Base-by-base conservation (phyloP, 345 rosid species). In the Physaria fendleri region DNA sequence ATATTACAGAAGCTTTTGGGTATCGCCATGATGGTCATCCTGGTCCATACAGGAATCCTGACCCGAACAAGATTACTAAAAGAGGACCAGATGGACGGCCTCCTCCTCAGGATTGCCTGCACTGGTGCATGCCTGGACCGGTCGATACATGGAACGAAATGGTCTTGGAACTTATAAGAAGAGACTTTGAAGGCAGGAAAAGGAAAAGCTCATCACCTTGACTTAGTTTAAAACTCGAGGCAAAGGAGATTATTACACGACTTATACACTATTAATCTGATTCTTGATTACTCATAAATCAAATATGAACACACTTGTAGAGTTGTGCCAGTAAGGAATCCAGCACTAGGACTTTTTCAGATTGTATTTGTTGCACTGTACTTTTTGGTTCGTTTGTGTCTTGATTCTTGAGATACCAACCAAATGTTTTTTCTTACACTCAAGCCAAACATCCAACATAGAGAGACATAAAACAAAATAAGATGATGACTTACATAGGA, bases 111-210 rank as follows among this genome's bases (percentile, higher is more conserved):
- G 97, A 93, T 64, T 93, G 99, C 83, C 71, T 93, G 47, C 99
- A 93, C 74, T 93, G 99, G 99, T 93, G 97, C 85, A 89, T 93
- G 99, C 95, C 97, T 0, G 99, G 99, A 20, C 97, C 99, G 0
- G 91, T 93, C 0, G 99, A 93, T 66, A 82, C 83, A 21, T 93
- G 99, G 97, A 93, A 93, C 28, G 99, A 93, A 64, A 64, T 93
- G 42, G 95, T 89, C 62, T 81, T 93, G 21, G 99, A 93, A 69
- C 68, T 71, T 27, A 78, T 83, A 50, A 78, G 87, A 62, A 81
- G 90, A 77, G 95, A 93, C 54, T 63, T 59, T 6, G 89, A 83
- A 53, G 76, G 74, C 52, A 53, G 54, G 4, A 20, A 45, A 64
- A 53, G 10, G 34, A 66, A 12, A 12, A 66, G 21, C 52, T 49